Percentiles rank a stretch among this genome's conserved stretches.
These are phyloP conservation scores for Rhododendron molle DNA, from an alignment of 148 eudicot species.

Conservation along the genomic window DNA sequence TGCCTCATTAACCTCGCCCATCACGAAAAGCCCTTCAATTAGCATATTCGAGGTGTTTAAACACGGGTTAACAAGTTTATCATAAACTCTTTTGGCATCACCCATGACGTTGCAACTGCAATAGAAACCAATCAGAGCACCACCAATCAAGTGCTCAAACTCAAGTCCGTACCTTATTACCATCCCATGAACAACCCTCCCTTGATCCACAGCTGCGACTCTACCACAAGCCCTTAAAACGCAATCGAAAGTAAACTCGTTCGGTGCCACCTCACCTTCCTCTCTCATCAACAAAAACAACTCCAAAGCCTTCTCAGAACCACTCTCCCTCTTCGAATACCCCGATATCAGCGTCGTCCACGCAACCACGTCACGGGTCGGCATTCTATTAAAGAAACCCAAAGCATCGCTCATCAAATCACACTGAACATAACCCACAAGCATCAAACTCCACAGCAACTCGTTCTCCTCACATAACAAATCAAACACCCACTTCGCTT, in stretches of 20 bases:
- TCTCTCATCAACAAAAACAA: slow-evolving; percentile 42
- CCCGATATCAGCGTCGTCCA: slow-evolving; percentile 59
- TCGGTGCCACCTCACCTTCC: slow-evolving; percentile 28
- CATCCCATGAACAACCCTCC: slow-evolving; percentile 38
- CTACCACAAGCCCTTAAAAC: slow-evolving; percentile 38
- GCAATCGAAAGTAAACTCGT: slow-evolving; percentile 50
- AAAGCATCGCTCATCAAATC: slow-evolving; percentile 34
- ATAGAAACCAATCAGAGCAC: slow-evolving; percentile 42
- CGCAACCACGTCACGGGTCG: slow-evolving; percentile 30
- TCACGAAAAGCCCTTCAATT: slow-evolving; percentile 27
- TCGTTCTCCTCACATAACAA: slow-evolving; percentile 26
- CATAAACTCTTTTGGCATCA: slow-evolving; percentile 33
- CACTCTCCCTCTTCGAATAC: slow-evolving; percentile 30
- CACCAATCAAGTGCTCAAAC: slow-evolving; percentile 23
- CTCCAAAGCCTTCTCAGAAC: slow-evolving; percentile 37
- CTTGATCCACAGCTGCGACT: slow-evolving; percentile 16
- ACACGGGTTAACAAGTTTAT: slow-evolving; percentile 8
- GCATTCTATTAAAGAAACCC: slow-evolving; percentile 34
- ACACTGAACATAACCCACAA: slow-evolving; percentile 39
- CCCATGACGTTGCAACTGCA: slow-evolving; percentile 21
- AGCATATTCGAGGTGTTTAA: slow-evolving; percentile 26
- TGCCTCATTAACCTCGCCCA: slow-evolving; percentile 42
- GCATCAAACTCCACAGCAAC: slow-evolving; percentile 43
- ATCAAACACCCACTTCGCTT: slow-evolving; percentile 38
- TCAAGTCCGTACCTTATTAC: slow-evolving; percentile 34